Evolutionary conservation across 257 asterid species (phyloP).

Genomic region (Apocynum venetum): DNA sequence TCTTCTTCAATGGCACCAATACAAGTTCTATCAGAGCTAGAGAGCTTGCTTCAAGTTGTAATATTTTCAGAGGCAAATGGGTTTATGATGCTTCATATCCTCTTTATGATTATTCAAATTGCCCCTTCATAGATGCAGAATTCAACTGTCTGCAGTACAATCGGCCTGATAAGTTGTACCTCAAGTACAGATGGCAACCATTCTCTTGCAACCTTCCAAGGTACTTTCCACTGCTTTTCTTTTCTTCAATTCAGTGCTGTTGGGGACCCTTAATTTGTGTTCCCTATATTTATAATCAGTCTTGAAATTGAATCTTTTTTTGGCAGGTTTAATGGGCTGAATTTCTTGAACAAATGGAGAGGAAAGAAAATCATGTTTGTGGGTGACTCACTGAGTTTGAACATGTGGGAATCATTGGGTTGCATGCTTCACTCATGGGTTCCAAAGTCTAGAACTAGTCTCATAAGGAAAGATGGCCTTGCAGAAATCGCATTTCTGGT

Average conservation of each 20-base stretch:
- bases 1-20: conserved; percentile 26
- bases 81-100: conserved; percentile 79
- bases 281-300: neutral
- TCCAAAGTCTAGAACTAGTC: conserved; percentile 47
- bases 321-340: conserved; percentile 74
- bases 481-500: conserved; percentile 63
- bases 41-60: conserved; percentile 46
- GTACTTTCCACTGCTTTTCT: conserved; percentile 19
- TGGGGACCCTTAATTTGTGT: too few relatives aligned
- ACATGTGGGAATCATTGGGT: conserved; percentile 94
- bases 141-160: conserved; percentile 75
- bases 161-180: conserved; percentile 70
- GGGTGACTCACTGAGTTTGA: conserved; percentile 92
- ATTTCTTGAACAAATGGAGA: conserved; percentile 70
- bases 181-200: conserved; percentile 94
- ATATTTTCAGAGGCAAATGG: conserved; percentile 75
- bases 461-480: conserved; percentile 39
- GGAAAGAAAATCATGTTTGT: conserved; percentile 96
- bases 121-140: conserved; percentile 83
- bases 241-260: too few relatives aligned
- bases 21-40: conserved; percentile 19
- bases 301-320: neutral
- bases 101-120: conserved; percentile 63
- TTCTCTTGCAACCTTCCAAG: conserved; percentile 71
- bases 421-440: conserved; percentile 84